phyloP scores from a whole-genome alignment of 345 rosid species.

The Chamaenerion angustifolium region DNA sequence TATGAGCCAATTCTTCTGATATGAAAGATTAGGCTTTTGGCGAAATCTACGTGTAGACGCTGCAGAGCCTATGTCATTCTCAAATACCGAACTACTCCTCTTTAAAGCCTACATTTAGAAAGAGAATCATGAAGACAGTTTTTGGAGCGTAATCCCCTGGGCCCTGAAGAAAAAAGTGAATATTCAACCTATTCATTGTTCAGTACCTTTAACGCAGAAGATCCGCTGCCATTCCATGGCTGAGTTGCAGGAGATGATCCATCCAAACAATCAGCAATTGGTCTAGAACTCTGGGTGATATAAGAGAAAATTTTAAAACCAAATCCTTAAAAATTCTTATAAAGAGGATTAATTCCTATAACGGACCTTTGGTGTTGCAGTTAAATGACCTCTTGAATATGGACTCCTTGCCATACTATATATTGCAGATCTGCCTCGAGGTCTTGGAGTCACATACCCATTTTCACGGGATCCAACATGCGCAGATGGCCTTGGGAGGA shows the following conservation, averaged over 20 bases:
- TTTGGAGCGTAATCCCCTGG: conserved; percentile 14
- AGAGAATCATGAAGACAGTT: background rate
- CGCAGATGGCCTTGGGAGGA: conserved; percentile 37
- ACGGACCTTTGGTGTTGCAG: conserved; percentile 41
- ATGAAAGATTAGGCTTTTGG: conserved; percentile 57
- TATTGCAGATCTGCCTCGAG: conserved; percentile 75
- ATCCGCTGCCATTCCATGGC: conserved; percentile 27
- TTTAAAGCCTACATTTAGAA: conserved; percentile 44
- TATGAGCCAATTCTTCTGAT: conserved; percentile 22
- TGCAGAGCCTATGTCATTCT: conserved; percentile 59
- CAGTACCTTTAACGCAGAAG: conserved; percentile 37
- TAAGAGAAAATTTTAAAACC: background rate
- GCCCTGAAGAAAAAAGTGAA: background rate
- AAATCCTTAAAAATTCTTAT: background rate
- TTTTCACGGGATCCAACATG: conserved; percentile 35
- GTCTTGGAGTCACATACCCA: conserved; percentile 66
- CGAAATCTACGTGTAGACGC: conserved; percentile 89
- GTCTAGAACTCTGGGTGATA: conserved; percentile 22
- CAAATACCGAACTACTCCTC: conserved; percentile 64
- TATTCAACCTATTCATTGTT: background rate
- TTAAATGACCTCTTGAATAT: conserved; percentile 51
- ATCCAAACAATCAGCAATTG: conserved; percentile 15
- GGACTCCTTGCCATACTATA: conserved; percentile 89
- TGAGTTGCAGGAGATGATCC: conserved; percentile 22
- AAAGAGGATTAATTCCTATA: background rate